These are phyloP conservation scores for sorghum (Sorghum bicolor) DNA, from an alignment of 176 grass and related monocot species.

Conservation along the genomic window Sorghum_bicolor_NCBIv3 NC_012870.2:69295501-69296000, in stretches of 20 bases:
- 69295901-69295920: background rate
- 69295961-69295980: conserved; percentile 18
- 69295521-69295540: background rate
- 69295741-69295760: conserved; percentile 14
- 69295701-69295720: conserved; percentile 37
- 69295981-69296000: background rate
- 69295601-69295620: conserved; percentile 31
- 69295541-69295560: background rate
- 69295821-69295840: conserved; percentile 8
- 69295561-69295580: background rate
- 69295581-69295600: background rate
- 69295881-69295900: background rate
- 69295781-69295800: conserved; percentile 8
- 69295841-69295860: background rate
- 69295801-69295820: background rate
- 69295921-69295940: background rate
- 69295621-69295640: conserved; percentile 14
- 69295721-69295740: conserved; percentile 39
- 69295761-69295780: conserved; percentile 20
- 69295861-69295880: background rate
- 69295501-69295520: background rate
- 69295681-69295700: conserved; percentile 35
- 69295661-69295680: conserved; percentile 19
- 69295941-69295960: background rate
- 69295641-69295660: background rate